A percentile compares a stretch with the other conserved stretches of the same genome.
These are phyloP conservation scores for Pleurotus eryngii DNA, from an alignment of 768 basidiomycete species.

Conservation along the genomic window DNA sequence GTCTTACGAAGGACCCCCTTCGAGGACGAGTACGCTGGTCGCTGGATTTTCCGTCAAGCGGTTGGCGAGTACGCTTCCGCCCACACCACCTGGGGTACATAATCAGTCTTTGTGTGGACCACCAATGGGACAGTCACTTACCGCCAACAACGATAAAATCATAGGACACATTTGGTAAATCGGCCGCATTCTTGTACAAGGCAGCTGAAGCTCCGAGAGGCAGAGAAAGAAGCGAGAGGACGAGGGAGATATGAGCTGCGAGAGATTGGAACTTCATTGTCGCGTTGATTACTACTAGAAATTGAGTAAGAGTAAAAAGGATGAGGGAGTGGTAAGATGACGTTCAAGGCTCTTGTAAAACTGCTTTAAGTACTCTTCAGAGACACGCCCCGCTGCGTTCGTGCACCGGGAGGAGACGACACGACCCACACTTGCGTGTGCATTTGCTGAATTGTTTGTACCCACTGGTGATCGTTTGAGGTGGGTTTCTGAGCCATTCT, in stretches of 20 bases:
- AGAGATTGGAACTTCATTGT: neutral
- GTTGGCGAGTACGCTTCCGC: constrained; percentile 5
- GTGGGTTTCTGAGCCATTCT: no score
- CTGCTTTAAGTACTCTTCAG: no score
- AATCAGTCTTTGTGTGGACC: neutral
- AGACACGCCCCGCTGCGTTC: no score
- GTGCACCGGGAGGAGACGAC: no score
- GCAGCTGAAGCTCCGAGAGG: neutral
- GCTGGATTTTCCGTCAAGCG: constrained; percentile 3
- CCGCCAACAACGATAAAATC: constrained; percentile 10
- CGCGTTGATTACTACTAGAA: no score
- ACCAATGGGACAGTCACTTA: neutral
- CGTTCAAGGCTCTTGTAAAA: no score
- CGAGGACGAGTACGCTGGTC: constrained; percentile 2
- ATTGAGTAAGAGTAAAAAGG: no score
- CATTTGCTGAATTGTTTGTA: no score
- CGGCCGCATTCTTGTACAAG: neutral
- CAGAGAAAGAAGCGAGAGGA: neutral
- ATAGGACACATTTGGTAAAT: neutral
- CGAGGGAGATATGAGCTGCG: neutral
- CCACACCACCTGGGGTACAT: neutral
- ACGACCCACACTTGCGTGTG: no score
- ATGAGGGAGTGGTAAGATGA: no score
- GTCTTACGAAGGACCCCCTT: constrained; percentile 2
- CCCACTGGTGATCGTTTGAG: no score